These are phyloP conservation scores for Monilinia polystroma DNA, from an alignment of 2,329 filamentous ascomycete species.

Conservation along the genomic window DNA sequence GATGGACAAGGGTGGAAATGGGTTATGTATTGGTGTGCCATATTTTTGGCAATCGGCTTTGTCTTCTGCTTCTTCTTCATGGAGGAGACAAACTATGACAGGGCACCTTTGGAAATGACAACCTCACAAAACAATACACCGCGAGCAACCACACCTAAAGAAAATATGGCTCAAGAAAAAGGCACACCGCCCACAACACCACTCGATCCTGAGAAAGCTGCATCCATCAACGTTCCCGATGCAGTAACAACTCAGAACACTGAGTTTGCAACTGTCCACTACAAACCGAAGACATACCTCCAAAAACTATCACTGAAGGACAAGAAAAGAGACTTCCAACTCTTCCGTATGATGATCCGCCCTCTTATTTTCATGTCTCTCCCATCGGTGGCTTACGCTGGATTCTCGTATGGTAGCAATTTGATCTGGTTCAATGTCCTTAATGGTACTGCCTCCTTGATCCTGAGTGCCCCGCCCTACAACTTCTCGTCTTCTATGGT, in stretches of 20 bases:
- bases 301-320: constrained; percentile 35
- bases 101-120: constrained; percentile 27
- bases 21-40: constrained; percentile 54
- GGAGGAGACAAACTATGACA: constrained; percentile 55
- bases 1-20: constrained; percentile 51
- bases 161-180: constrained; percentile 3
- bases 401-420: constrained; percentile 42
- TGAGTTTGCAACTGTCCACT: constrained; percentile 21
- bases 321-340: constrained; percentile 34
- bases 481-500: constrained; percentile 41
- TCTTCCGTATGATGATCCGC: constrained; percentile 38
- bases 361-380: constrained; percentile 40
- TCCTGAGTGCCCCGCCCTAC: constrained; percentile 41
- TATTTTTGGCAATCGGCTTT: constrained; percentile 50
- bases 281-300: constrained; percentile 33
- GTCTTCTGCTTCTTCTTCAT: constrained; percentile 57
- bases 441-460: constrained; percentile 40
- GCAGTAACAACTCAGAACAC: neutral
- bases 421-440: constrained; percentile 43
- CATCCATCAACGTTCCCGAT: neutral
- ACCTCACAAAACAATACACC: constrained; percentile 17
- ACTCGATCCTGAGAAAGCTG: constrained; percentile 28
- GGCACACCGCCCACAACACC: constrained; percentile 1
- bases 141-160: constrained; percentile 25
- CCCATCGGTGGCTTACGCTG: constrained; percentile 41